Evolutionary conservation across 139 green algal genomes (phyloP), one percentile per base, ranked within the genome.

Genomic region (Haematococcus lacustris): DNA sequence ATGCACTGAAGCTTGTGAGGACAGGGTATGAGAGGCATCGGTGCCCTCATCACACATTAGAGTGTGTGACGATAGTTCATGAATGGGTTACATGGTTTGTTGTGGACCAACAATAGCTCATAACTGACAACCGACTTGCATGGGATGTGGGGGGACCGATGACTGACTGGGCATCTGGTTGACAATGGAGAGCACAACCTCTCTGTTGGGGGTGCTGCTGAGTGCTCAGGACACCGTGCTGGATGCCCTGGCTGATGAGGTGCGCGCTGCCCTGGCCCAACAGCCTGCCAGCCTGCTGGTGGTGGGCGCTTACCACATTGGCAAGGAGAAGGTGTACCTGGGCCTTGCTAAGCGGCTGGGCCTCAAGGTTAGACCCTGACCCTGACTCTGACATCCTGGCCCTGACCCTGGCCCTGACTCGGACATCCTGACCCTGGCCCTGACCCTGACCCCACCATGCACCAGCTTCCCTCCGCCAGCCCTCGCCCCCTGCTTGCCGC

Each of bases 301-400:
- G 25, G 75, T 94, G 50, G 79, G 80, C 13, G 71, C 73, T 32
- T 94, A 94, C 76, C 86, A 88, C 78, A 90, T 92, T 50, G 89
- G 89, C 70, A 94, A 94, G 86, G 89, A 94, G 80, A 71, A 83
- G 0, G 80, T 81, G 0, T 92, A 86, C 76, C 74, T 94, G n/a
- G 83, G 82, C 26, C 82, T 81, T 0, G 89, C 89, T 23, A 65
- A 73, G 34, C 65, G 69, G 35, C 74, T 92, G 51, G 82, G 83
- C 3, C 28, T 73, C 32, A 74, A 74, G 80, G 83, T 88, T 60
- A 32, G 74, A 33, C 23, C 21, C 38, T 33, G 23, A 39, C 9
- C 21, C 21, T 65, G 9, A 13, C 21, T 65, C 23, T 13, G 23
- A 65, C 5, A 65, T 41, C 26, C 53, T 63, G 4, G 53, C 53